These are phyloP conservation scores for Pythium grandisporangium DNA, from an alignment of 352 stramenopile genomes.

Conservation along the genomic window DNA sequence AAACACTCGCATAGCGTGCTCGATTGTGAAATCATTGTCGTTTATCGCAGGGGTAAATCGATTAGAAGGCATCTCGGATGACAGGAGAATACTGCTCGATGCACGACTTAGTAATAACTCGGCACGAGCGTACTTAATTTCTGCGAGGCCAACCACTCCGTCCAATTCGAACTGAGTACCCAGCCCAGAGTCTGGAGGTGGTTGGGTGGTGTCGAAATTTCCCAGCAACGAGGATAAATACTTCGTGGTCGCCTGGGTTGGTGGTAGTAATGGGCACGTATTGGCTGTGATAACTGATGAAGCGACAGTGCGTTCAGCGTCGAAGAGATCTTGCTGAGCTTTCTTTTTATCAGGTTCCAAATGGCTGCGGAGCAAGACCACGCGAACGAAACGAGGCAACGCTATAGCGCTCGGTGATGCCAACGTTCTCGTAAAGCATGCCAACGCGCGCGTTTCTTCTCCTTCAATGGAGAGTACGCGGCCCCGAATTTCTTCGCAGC, in stretches of 20 bases:
- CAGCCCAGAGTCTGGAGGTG: no score
- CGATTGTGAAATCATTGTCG: no score
- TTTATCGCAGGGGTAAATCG: no score
- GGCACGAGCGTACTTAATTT: slow-evolving; percentile 6
- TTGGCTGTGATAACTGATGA: no score
- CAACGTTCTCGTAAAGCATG: no score
- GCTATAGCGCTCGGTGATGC: background rate
- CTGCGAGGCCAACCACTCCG: slow-evolving; percentile 3
- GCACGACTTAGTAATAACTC: slow-evolving; percentile 3
- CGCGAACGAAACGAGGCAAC: slow-evolving; percentile 1
- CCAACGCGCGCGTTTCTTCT: background rate
- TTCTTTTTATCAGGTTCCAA: background rate
- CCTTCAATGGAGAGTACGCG: slow-evolving; percentile 7
- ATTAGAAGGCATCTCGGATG: no score
- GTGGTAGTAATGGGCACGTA: no score
- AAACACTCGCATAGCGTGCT: background rate
- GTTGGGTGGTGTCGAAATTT: background rate
- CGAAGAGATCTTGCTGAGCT: slow-evolving; percentile 1
- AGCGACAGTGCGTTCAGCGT: no score
- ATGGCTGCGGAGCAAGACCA: background rate
- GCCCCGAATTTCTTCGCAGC: background rate
- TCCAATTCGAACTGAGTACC: slow-evolving; percentile 11
- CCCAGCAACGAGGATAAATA: slow-evolving; percentile 7
- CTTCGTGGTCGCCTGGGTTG: slow-evolving; percentile 7
- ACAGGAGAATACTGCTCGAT: no score